Conservation (phyloP, 2,329 filamentous ascomycete species). For the Dendrostoma leiphaemia region DNA sequence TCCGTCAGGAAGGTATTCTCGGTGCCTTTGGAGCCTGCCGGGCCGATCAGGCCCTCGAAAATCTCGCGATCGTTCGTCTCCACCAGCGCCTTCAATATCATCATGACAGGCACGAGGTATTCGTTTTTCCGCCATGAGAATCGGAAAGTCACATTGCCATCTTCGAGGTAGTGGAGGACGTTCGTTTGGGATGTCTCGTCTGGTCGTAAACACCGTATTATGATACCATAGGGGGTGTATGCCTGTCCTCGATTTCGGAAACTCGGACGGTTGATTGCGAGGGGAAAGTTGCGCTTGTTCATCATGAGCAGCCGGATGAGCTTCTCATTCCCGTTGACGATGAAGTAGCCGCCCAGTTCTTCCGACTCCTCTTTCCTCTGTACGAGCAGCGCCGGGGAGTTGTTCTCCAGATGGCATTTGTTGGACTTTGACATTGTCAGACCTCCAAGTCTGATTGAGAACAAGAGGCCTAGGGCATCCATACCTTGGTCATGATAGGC, state of each 20-base stretch:
- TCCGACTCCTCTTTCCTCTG: constrained; percentile 91
- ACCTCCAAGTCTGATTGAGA: background rate
- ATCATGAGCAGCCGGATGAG: constrained; percentile 90
- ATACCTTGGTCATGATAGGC: constrained; percentile 88
- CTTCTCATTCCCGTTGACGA: constrained; percentile 97
- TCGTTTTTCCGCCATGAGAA: constrained; percentile 99
- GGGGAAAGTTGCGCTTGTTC: constrained; percentile 87
- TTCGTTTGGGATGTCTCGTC: constrained; percentile 98
- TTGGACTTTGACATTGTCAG: constrained; percentile 61
- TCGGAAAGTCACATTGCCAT: constrained; percentile 94
- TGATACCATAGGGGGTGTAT: constrained; percentile 88
- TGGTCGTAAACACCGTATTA: constrained; percentile 88
- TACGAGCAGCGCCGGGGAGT: constrained; percentile 79
- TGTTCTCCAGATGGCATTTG: constrained; percentile 83
- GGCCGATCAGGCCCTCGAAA: constrained; percentile 87
- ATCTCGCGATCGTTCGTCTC: constrained; percentile 97
- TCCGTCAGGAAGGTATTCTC: constrained; percentile 93
- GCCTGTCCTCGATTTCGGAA: constrained; percentile 83
- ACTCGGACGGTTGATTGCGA: constrained; percentile 88
- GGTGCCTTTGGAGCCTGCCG: constrained; percentile 70
- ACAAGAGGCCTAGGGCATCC: constrained; percentile 25
- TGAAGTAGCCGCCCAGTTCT: constrained; percentile 93
- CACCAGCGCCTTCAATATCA: constrained; percentile 91
- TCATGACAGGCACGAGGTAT: constrained; percentile 92
- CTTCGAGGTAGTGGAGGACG: constrained; percentile 89